These are phyloP conservation scores for Chimonanthus salicifolius DNA, from an alignment of 164 flowering plant genomes.

Conservation along the genomic window DNA sequence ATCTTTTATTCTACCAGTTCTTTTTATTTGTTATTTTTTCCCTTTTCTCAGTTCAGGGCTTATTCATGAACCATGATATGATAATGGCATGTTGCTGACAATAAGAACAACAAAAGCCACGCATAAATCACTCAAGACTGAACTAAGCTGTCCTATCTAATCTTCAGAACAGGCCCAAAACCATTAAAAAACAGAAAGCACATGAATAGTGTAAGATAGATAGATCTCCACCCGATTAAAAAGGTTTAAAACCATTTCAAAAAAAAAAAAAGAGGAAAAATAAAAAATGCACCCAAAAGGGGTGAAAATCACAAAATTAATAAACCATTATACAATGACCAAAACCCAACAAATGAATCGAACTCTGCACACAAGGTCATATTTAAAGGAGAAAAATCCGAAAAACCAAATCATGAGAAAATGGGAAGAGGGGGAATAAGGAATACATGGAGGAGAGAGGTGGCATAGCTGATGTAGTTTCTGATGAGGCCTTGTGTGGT, in stretches of 20 bases:
- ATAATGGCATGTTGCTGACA: too few relatives aligned
- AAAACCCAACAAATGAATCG: background rate
- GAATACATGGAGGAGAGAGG: constrained; percentile 63
- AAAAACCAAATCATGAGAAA: background rate
- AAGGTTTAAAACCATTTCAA: background rate
- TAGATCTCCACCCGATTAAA: background rate
- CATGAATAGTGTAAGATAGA: background rate
- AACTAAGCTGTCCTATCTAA: too few relatives aligned
- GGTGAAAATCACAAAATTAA: background rate
- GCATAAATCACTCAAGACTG: too few relatives aligned
- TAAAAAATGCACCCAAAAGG: background rate
- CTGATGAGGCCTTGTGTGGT: constrained; percentile 71
- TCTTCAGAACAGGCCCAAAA: too few relatives aligned
- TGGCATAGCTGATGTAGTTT: constrained; percentile 75
- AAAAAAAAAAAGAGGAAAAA: background rate
- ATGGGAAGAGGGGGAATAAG: background rate
- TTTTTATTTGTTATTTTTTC: too few relatives aligned
- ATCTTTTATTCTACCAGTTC: too few relatives aligned
- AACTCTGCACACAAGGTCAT: background rate
- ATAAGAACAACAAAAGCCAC: too few relatives aligned
- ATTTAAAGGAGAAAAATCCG: background rate
- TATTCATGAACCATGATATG: too few relatives aligned
- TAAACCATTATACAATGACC: background rate
- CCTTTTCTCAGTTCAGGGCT: too few relatives aligned
- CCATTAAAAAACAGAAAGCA: too few relatives aligned